Percentiles rank a stretch among this genome's conserved stretches.
These are phyloP conservation scores for Nymphaea thermarum DNA, from an alignment of 164 flowering plant genomes.

Conservation along the genomic window DNA sequence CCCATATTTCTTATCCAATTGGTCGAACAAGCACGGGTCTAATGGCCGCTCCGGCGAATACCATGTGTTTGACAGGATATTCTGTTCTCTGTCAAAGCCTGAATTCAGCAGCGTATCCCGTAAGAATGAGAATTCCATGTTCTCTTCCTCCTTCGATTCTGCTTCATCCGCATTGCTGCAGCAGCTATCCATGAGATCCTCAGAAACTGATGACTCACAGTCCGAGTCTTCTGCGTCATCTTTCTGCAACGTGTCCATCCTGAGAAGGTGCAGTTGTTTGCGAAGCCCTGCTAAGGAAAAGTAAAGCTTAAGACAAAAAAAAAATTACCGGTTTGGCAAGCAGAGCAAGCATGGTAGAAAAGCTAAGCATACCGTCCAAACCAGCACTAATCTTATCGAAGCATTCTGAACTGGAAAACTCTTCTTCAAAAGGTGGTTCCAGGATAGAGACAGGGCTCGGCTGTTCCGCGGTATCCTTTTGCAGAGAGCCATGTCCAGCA, in stretches of 20 bases:
- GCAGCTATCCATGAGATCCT: constrained; percentile 31
- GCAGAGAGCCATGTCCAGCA: not conserved
- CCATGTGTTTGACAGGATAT: constrained; percentile 18
- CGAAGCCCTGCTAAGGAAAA: constrained; percentile 21
- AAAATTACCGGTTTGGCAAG: not conserved
- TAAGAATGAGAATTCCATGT: constrained; percentile 43
- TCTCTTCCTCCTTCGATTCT: constrained; percentile 18
- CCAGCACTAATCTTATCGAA: constrained; percentile 74
- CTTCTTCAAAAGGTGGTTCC: constrained; percentile 55
- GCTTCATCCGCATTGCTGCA: not conserved
- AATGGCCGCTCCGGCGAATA: constrained; percentile 40
- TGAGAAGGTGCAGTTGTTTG: constrained; percentile 39
- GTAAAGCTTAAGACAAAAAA: not conserved
- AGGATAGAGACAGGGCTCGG: constrained; percentile 81
- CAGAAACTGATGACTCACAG: constrained; percentile 34
- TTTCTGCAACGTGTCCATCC: constrained; percentile 29
- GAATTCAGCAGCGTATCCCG: constrained; percentile 42
- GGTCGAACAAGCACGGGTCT: constrained; percentile 36
- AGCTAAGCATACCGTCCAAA: constrained; percentile 41
- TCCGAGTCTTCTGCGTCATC: constrained; percentile 30
- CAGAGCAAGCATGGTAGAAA: not conserved
- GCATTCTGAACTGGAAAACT: constrained; percentile 61
- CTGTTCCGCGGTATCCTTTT: constrained; percentile 47
- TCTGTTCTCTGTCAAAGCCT: constrained; percentile 20
- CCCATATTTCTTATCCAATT: constrained; percentile 55